Conservation (phyloP, 139 green algal species). For the Ulvella scutata region DNA sequence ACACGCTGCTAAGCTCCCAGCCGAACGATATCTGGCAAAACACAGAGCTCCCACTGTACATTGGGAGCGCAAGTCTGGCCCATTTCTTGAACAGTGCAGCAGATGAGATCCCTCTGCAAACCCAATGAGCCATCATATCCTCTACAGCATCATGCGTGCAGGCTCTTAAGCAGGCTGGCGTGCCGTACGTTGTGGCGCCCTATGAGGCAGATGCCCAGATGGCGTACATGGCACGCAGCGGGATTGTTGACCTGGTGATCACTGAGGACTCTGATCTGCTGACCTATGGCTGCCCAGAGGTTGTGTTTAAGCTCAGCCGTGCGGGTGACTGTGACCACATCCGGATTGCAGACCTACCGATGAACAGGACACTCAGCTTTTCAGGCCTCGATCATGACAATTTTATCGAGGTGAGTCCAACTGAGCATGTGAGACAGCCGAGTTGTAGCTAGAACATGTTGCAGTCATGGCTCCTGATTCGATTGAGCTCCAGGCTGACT, state of each 20-base stretch:
- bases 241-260: slow-evolving; percentile 67
- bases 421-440: neutral
- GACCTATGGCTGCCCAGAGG: slow-evolving; percentile 77
- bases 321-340: slow-evolving; percentile 61
- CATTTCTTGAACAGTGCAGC: no score
- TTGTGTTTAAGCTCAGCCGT: slow-evolving; percentile 92
- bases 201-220: slow-evolving; percentile 98
- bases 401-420: slow-evolving; percentile 58
- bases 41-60: no score
- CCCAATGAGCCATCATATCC: no score
- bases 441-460: neutral
- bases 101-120: no score
- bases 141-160: slow-evolving; percentile 4
- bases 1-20: no score
- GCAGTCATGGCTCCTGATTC: neutral
- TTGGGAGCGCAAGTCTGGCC: no score
- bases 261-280: slow-evolving; percentile 96
- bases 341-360: slow-evolving; percentile 30
- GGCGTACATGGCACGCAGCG: slow-evolving; percentile 60
- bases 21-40: no score
- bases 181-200: slow-evolving; percentile 34
- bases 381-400: slow-evolving; percentile 62
- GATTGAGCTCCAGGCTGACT: no score
- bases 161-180: neutral
- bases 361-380: slow-evolving; percentile 35